Evolutionary conservation across 805 yeast species (phyloP).

Genomic region (Lipomyces sp.): DNA sequence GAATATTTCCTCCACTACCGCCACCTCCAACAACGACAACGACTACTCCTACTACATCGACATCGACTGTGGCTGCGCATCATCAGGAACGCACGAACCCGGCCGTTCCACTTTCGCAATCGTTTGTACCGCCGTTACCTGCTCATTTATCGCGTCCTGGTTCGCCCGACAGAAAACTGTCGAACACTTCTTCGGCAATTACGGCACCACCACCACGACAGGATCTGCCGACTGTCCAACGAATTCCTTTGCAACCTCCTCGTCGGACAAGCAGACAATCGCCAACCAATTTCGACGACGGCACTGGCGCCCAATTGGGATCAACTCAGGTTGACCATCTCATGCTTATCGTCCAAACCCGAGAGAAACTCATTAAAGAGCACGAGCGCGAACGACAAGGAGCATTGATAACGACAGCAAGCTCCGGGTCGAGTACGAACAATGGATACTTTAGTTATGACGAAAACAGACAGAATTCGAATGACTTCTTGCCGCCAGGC

Average conservation of each 20-base stretch:
- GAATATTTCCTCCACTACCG: conserved; percentile 5
- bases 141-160: not conserved
- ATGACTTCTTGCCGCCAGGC: not conserved
- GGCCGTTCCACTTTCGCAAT: conserved; percentile 1
- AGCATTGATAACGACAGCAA: not conserved
- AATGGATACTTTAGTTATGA: not conserved
- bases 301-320: conserved; percentile 15
- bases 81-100: not conserved
- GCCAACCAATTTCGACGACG: conserved; percentile 29
- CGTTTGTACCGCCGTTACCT: not conserved
- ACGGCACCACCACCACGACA: conserved; percentile 15
- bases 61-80: too few relatives aligned
- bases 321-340: conserved; percentile 82
- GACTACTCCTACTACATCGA: too few relatives aligned
- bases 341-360: conserved; percentile 88
- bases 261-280: conserved; percentile 21
- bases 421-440: not conserved
- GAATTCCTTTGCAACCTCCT: not conserved
- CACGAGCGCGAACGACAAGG: conserved; percentile 1
- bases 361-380: conserved; percentile 59
- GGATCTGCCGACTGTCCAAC: conserved; percentile 12
- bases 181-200: conserved; percentile 9
- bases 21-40: too few relatives aligned
- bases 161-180: not conserved
- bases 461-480: not conserved